Percentiles rank a stretch among this genome's conserved stretches.
These are phyloP conservation scores for Epithemia pelagica DNA, from an alignment of 108 stramenopile species.

Conservation along the genomic window DNA sequence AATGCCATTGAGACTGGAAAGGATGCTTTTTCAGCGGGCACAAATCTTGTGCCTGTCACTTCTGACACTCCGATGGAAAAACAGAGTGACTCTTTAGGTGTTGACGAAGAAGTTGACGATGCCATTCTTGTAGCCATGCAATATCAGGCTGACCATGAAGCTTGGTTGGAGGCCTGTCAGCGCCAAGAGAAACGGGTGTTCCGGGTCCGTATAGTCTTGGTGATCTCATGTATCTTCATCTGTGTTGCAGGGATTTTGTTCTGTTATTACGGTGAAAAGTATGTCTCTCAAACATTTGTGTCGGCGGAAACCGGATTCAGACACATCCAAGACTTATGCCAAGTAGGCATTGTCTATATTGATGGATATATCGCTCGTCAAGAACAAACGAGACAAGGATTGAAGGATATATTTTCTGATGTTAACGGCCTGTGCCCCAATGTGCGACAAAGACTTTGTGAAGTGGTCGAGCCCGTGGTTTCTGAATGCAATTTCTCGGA, in stretches of 20 bases:
- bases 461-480: not conserved
- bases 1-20: no score
- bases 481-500: not conserved
- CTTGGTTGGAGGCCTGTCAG: not conserved
- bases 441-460: not conserved
- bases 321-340: not conserved
- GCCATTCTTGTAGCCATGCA: no score
- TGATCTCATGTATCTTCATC: not conserved
- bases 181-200: not conserved
- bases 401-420: not conserved
- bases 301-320: not conserved
- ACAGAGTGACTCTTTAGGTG: no score
- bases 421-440: not conserved
- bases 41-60: no score
- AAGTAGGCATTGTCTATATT: not conserved
- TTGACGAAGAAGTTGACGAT: no score
- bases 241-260: not conserved
- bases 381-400: not conserved
- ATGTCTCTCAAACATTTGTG: not conserved
- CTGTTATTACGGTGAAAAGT: not conserved
- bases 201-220: not conserved
- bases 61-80: no score
- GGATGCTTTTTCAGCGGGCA: no score
- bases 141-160: not conserved
- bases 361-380: not conserved